phyloP scores from a whole-genome alignment of 192 early-diverging fungal species.

The Pilobolus umbonatus region DNA sequence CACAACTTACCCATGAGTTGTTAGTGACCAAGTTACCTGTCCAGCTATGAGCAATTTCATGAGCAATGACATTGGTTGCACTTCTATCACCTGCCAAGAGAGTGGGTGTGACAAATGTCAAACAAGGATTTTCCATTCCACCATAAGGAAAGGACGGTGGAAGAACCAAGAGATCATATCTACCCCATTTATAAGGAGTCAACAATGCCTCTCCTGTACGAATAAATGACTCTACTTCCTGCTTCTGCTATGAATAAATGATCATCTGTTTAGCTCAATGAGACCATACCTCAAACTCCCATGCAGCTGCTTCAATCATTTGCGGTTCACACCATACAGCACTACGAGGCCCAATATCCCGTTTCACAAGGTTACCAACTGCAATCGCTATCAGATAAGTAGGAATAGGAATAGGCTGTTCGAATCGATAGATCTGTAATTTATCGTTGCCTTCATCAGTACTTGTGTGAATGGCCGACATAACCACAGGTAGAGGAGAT shows the following conservation, averaged over 20 bases:
- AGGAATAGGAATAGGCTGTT: conserved; percentile 86
- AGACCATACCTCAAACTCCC: conserved; percentile 76
- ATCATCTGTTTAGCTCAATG: background rate
- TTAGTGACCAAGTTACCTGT: conserved; percentile 85
- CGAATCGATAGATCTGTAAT: conserved; percentile 68
- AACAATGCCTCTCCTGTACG: conserved; percentile 65
- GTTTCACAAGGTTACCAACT: conserved; percentile 82
- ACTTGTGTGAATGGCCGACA: conserved; percentile 80
- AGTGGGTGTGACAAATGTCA: conserved; percentile 98
- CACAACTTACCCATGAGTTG: conserved; percentile 55
- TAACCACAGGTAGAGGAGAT: conserved; percentile 82
- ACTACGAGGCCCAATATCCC: conserved; percentile 81
- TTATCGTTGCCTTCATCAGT: conserved; percentile 47
- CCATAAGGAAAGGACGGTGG: conserved; percentile 82
- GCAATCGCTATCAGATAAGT: conserved; percentile 94
- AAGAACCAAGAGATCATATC: conserved; percentile 89
- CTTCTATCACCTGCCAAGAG: conserved; percentile 89
- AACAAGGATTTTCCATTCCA: conserved; percentile 79
- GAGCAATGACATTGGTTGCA: conserved; percentile 89
- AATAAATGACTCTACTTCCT: conserved; percentile 62
- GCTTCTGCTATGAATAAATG: background rate
- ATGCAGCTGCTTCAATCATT: conserved; percentile 80
- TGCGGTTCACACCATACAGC: conserved; percentile 98
- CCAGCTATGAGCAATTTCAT: conserved; percentile 94
- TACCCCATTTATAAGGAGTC: conserved; percentile 93